A percentile compares a stretch with the other conserved stretches of the same genome.
Conservation (phyloP, 2,329 filamentous ascomycete genomes). For the Xylaria sp. region DNA sequence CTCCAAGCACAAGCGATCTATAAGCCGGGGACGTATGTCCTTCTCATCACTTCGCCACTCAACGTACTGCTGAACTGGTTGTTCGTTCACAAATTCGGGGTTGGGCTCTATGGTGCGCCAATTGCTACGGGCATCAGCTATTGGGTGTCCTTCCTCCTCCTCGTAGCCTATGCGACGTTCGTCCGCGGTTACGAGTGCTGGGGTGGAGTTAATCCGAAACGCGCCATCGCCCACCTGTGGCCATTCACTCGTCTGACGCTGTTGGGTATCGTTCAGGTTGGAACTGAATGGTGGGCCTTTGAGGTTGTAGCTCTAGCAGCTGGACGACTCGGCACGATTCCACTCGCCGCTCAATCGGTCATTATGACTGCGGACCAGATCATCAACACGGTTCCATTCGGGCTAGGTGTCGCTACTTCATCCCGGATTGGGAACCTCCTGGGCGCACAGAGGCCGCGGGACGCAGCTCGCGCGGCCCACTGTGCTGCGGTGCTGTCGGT, state of each 20-base stretch:
- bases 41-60: slow-evolving; percentile 83
- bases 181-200: slow-evolving; percentile 80
- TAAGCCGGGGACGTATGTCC: slow-evolving; percentile 82
- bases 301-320: slow-evolving; percentile 89
- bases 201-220: slow-evolving; percentile 74
- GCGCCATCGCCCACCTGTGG: slow-evolving; percentile 72
- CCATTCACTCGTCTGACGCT: slow-evolving; percentile 80
- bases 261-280: slow-evolving; percentile 83
- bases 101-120: slow-evolving; percentile 82
- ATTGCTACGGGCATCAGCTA: slow-evolving; percentile 86
- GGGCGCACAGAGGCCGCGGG: slow-evolving; percentile 72
- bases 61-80: slow-evolving; percentile 84
- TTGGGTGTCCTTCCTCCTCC: slow-evolving; percentile 82
- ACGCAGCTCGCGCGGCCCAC: slow-evolving; percentile 78
- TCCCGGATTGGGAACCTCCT: slow-evolving; percentile 83
- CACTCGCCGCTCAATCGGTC: slow-evolving; percentile 84
- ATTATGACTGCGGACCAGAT: slow-evolving; percentile 92
- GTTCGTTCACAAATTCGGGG: slow-evolving; percentile 76
- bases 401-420: slow-evolving; percentile 83
- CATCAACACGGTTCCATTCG: slow-evolving; percentile 87
- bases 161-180: slow-evolving; percentile 78
- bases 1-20: slow-evolving; percentile 88
- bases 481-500: slow-evolving; percentile 79
- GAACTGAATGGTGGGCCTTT: slow-evolving; percentile 95
- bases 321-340: slow-evolving; percentile 80